Evolutionary conservation across 495 filamentous ascomycete species (phyloP).

Genomic region (Penicillium waksmanii): DNA sequence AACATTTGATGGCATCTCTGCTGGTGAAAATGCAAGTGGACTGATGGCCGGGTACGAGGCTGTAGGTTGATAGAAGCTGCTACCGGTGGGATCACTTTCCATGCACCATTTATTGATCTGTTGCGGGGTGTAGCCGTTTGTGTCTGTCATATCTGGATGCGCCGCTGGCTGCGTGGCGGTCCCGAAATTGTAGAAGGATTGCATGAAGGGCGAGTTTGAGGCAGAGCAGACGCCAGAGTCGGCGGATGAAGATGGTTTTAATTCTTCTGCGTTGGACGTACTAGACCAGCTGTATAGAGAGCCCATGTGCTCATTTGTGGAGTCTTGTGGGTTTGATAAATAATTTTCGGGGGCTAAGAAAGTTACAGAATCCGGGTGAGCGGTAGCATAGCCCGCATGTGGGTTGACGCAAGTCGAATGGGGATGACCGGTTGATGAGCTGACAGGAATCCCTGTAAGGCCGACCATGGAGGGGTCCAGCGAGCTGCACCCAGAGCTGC

Average conservation of each 20-base stretch:
- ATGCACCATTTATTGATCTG: constrained; percentile 32
- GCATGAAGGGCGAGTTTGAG: constrained; percentile 26
- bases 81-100: constrained; percentile 18
- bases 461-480: constrained; percentile 12
- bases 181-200: constrained; percentile 19
- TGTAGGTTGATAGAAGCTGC: constrained; percentile 16
- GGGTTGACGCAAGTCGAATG: constrained; percentile 20
- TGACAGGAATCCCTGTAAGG: constrained; percentile 24
- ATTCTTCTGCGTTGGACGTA: constrained; percentile 23
- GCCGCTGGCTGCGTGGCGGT: constrained; percentile 3
- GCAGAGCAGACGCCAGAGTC: constrained; percentile 10
- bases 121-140: constrained; percentile 24
- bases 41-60: constrained; percentile 13
- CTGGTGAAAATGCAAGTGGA: constrained; percentile 14
- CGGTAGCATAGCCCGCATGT: constrained; percentile 9
- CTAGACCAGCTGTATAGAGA: constrained; percentile 32
- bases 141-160: not conserved
- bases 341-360: constrained; percentile 24
- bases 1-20: constrained; percentile 15
- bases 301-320: constrained; percentile 21
- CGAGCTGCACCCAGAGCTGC: constrained; percentile 6
- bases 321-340: constrained; percentile 23
- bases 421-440: constrained; percentile 11
- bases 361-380: constrained; percentile 12
- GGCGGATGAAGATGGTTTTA: constrained; percentile 13